phyloP scores from a whole-genome alignment of 176 grass and related monocot genomes.

The Oryza glumipatula region DNA sequence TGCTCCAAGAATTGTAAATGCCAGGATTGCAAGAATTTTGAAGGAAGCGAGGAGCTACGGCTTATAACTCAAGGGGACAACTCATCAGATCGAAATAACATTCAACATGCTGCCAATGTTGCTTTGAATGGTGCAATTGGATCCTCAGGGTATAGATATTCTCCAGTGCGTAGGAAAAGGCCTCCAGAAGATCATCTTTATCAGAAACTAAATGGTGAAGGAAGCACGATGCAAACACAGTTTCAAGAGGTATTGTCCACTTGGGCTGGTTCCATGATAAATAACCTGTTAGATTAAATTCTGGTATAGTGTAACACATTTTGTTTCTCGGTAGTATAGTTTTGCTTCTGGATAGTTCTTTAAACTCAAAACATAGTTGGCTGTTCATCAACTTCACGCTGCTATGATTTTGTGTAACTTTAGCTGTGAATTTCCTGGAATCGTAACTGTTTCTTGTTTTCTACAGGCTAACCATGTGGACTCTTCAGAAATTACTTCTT shows the following conservation, averaged over 20 bases:
- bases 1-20: constrained; percentile 85
- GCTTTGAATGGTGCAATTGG: constrained; percentile 62
- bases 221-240: constrained; percentile 14
- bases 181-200: constrained; percentile 34
- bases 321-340: not conserved
- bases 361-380: constrained; percentile 5
- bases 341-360: constrained; percentile 15
- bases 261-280: constrained; percentile 16
- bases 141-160: constrained; percentile 54
- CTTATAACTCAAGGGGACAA: constrained; percentile 58
- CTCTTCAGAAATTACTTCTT: constrained; percentile 39
- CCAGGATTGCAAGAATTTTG: constrained; percentile 69
- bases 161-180: constrained; percentile 48
- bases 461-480: constrained; percentile 41
- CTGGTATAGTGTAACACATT: not conserved
- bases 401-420: constrained; percentile 21
- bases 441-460: constrained; percentile 38
- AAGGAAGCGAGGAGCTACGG: constrained; percentile 68
- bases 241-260: constrained; percentile 47
- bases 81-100: constrained; percentile 45
- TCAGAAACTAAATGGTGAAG: constrained; percentile 39
- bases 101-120: constrained; percentile 72
- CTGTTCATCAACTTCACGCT: constrained; percentile 16
- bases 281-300: constrained; percentile 24
- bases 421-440: not conserved